phyloP scores from a whole-genome alignment of 73 alveolate species.

The Breviolum minutum region DNA sequence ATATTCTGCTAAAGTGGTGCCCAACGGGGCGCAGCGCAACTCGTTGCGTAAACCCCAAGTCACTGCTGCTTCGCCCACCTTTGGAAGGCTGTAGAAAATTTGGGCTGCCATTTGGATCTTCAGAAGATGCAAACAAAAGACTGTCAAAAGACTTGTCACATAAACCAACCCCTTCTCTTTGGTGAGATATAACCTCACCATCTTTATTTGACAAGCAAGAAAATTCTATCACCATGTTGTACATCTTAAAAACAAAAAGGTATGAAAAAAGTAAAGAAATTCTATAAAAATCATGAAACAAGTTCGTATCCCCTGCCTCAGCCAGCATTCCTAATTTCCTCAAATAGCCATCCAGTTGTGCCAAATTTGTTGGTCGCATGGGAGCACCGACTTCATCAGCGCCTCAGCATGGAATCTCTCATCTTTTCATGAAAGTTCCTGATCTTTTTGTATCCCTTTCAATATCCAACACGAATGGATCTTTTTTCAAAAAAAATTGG shows the following conservation, averaged over 20 bases:
- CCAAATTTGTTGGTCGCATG: background rate
- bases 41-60: slow-evolving; percentile 43
- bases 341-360: slow-evolving; percentile 29
- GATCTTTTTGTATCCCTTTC: background rate
- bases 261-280: too few relatives aligned
- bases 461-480: background rate
- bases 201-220: too few relatives aligned
- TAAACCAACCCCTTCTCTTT: too few relatives aligned
- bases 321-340: slow-evolving; percentile 76
- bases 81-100: background rate
- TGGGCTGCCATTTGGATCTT: background rate
- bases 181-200: too few relatives aligned
- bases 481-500: background rate
- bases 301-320: background rate
- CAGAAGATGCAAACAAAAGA: background rate
- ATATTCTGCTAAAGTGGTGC: slow-evolving; percentile 72
- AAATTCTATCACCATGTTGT: too few relatives aligned
- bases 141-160: too few relatives aligned
- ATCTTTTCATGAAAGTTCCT: background rate
- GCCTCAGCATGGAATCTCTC: background rate
- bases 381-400: background rate
- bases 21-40: background rate
- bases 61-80: slow-evolving; percentile 73
- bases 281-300: too few relatives aligned
- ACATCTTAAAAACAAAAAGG: too few relatives aligned